Conservation (phyloP, 345 rosid species). For the Gossypium rotundifolium region DNA sequence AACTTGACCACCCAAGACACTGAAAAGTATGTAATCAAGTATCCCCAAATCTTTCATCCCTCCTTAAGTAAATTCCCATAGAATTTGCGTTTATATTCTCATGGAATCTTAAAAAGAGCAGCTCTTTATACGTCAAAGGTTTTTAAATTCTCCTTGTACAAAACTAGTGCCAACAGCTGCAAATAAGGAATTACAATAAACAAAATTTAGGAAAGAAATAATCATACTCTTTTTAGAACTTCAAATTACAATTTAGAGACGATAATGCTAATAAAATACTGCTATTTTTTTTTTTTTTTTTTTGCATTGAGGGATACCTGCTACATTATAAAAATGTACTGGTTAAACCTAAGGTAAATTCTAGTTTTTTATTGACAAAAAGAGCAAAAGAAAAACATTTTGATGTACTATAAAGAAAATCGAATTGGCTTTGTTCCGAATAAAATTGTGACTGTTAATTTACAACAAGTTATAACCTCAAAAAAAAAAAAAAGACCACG, state of each 20-base stretch:
- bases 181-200: neutral
- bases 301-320: neutral
- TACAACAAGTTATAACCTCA: neutral
- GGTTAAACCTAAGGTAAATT: too few relatives aligned
- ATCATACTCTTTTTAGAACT: neutral
- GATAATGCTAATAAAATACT: neutral
- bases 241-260: neutral
- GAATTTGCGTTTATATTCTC: neutral
- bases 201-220: neutral
- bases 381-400: too few relatives aligned
- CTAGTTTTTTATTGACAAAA: too few relatives aligned
- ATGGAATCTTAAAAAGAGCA: too few relatives aligned
- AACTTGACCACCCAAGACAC: constrained; percentile 41
- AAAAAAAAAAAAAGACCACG: neutral
- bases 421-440: neutral
- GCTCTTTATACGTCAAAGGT: neutral
- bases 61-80: neutral
- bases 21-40: constrained; percentile 40
- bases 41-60: constrained; percentile 29
- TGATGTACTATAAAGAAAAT: too few relatives aligned
- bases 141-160: neutral
- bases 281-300: neutral
- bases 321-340: too few relatives aligned
- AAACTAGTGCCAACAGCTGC: neutral
- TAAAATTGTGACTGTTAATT: neutral